Base-by-base conservation (phyloP, 495 filamentous ascomycete species). In the Alectoria sarmentosa region DNA sequence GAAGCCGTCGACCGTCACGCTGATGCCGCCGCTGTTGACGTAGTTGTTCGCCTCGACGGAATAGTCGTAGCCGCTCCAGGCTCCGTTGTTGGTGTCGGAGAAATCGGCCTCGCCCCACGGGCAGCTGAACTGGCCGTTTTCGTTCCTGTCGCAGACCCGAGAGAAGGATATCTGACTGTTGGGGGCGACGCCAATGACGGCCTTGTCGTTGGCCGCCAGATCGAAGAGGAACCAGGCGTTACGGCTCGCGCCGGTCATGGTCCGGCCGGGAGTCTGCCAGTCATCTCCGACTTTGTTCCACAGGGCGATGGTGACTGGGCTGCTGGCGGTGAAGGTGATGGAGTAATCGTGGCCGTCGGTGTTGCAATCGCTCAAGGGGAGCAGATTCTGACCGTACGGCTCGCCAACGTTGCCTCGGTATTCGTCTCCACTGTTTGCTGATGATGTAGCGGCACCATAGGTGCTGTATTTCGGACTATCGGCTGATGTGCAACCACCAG, bases 31-130 rank as follows among this genome's bases (percentile, higher is more conserved):
- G 6, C 23, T 60, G n/a, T 69, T 67, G 58, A 49, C 61, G 37
- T 60, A 39, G 26, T 64, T 66, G 44, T 65, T 65, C 23, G 65
- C 52, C 15, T 68, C 65, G 13, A 66, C 61, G 14, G 67, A 69
- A 23, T 59, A 59, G 41, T 71, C 68, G 41, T 70, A 71, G 23
- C 64, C 69, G 60, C 46, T 68, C 55, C 65, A 64, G 30, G 64
- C 68, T 6, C 55, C 36, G 32, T 62, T 64, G 46, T 48, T 38
- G 21, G 52, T 61, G 32, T 75, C 70, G 61, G 76, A 71, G 72
- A 88, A 83, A 73, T 81, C 78, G 63, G 83, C 77, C 69, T 84
- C 82, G 69, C 80, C 80, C 79, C 80, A 82, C 58, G 79, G 80
- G 70, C 73, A 77, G 11, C 75, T 72, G 52, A 69, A 66, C 46